Percentiles rank a stretch among this genome's conserved stretches.
Conservation (phyloP, 768 basidiomycete genomes). For the Leucocoprinus leucothites region DNA sequence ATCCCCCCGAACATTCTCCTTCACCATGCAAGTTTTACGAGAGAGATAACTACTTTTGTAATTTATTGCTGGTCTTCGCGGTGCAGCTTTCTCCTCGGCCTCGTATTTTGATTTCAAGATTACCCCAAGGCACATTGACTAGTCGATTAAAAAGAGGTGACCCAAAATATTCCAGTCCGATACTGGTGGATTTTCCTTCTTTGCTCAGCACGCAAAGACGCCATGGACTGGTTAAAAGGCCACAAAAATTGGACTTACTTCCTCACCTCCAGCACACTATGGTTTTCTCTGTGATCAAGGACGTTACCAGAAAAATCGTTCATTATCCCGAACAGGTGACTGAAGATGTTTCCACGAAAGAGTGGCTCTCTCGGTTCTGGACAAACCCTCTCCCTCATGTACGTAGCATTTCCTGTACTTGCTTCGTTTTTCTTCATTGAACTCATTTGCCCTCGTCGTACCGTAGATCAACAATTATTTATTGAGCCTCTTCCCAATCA, state of each 20-base stretch:
- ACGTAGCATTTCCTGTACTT: constrained; percentile 21
- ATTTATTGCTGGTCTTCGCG: too few species aligned
- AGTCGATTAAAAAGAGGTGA: too few species aligned
- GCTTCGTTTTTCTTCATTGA: neutral
- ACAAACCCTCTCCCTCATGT: constrained; percentile 51
- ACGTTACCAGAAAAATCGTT: constrained; percentile 53
- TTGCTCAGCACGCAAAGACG: too few species aligned
- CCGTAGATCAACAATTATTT: constrained; percentile 62
- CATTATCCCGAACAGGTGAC: constrained; percentile 57
- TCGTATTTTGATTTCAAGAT: too few species aligned
- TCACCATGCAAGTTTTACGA: too few species aligned
- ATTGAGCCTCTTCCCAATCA: constrained; percentile 74
- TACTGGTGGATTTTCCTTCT: too few species aligned
- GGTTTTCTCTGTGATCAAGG: constrained; percentile 32
- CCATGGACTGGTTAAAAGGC: too few species aligned
- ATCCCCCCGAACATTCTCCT: too few species aligned
- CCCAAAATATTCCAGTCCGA: too few species aligned
- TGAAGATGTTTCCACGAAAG: constrained; percentile 54
- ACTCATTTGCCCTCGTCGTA: neutral
- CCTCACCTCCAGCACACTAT: constrained; percentile 14
- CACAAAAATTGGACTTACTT: neutral
- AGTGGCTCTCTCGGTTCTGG: constrained; percentile 45
- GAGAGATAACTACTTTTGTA: neutral
- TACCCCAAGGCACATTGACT: too few species aligned
- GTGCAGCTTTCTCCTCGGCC: too few species aligned